A percentile compares a stretch with the other conserved stretches of the same genome.
Conservation (phyloP, 2,329 filamentous ascomycete genomes). For the Rhynchosporium agropyri region DNA sequence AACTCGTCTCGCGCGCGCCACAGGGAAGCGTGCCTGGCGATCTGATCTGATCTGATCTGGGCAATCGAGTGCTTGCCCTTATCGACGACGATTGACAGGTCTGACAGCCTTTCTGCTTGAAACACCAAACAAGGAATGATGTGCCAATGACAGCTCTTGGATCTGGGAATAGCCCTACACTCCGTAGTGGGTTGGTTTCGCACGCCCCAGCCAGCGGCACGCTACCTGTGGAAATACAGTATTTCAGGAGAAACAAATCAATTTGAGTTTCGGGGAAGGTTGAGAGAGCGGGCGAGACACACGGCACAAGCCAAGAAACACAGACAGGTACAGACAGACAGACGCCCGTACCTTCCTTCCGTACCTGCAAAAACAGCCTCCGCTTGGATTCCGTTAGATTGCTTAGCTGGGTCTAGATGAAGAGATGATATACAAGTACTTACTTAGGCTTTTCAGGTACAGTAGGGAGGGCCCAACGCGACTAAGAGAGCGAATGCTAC, state of each 20-base stretch:
- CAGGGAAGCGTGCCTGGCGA: conserved; percentile 8
- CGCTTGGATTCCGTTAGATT: conserved; percentile 16
- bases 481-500: neutral
- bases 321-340: too few relatives aligned
- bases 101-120: conserved; percentile 22
- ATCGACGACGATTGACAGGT: conserved; percentile 11
- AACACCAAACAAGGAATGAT: conserved; percentile 29
- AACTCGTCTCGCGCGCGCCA: conserved; percentile 10
- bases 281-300: neutral
- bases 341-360: too few relatives aligned
- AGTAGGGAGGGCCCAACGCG: neutral
- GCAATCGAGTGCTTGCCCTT: neutral
- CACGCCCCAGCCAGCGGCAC: conserved; percentile 21
- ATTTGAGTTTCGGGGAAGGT: conserved; percentile 17
- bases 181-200: conserved; percentile 19
- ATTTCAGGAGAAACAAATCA: conserved; percentile 21
- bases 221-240: too few relatives aligned
- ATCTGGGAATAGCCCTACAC: neutral
- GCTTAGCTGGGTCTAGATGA: conserved; percentile 8
- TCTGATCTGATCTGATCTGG: neutral
- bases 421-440: too few relatives aligned
- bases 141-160: conserved; percentile 24
- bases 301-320: neutral
- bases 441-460: neutral
- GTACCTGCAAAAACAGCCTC: conserved; percentile 5